Evolutionary conservation across 2,329 filamentous ascomycete genomes (phyloP), one percentile per base, ranked within the genome.

Genomic region (Neofusicoccum ribis): DNA sequence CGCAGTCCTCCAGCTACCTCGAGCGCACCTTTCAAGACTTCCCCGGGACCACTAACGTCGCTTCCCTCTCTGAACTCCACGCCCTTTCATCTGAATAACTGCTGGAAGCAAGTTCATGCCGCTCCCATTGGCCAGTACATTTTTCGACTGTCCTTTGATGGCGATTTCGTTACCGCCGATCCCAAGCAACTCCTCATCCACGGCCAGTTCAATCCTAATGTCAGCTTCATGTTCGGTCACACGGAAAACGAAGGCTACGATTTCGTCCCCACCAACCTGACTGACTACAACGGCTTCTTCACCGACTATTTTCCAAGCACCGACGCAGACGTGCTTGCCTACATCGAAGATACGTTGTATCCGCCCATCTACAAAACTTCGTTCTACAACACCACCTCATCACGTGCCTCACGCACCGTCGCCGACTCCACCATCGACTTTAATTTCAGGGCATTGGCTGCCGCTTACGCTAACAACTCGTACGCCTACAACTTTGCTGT

Each of bases 401-500:
- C 72, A 11, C 82, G 85, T 6, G 74, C 75, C 0, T 72, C 74
- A 11, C 74, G 80, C 2, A 71, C 83, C n/a, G 71, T 78, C 43
- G 71, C 78, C 15, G 85, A 87, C 59, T 65, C 72, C 7, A 65
- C 71, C 65, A 84, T 85, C 69, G 76, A 73, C 12, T 87, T 85
- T 78, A 85, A 84, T 68, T 81, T 83, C 15, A 77, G 81, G 69
- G 85, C 80, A 70, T 75, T 87, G 3, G 78, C 79, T 63, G 74
- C 73, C 1, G 83, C 80, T 8, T 81, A 76, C 70, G 69, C 71
- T 8, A 83, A 84, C 71, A 58, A 78, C 9, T 82, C 82, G 0
- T 83, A 83, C 70, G 77, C 78, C 1, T 87, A 87, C 74, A 72
- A 82, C 31, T 88, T 87, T 70, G 76, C 80, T 23, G 78, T 85